Evolutionary conservation across 176 grass and related monocot species (phyloP), one percentile per base, ranked within the genome.

Genomic region (Oryza coarctata): DNA sequence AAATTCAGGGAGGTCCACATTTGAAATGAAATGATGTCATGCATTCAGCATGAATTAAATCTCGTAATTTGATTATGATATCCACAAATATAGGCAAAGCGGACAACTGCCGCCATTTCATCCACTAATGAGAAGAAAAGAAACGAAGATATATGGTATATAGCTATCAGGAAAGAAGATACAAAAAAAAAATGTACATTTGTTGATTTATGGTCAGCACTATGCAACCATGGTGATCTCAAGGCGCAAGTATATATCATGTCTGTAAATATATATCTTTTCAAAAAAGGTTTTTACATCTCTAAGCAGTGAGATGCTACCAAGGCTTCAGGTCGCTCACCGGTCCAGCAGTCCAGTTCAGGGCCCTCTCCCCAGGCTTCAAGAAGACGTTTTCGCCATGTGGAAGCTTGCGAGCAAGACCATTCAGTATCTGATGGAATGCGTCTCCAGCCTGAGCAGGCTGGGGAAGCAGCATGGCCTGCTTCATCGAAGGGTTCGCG

Each of bases 341-440:
- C 0, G 90, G 94, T 29, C 94, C 94, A 0, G 85, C 94, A 20
- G 92, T 94, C 94, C 94, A 97, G 88, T 97, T 94, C 83, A 97
- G 83, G 20, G 80, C 74, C 70, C 75, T 89, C 87, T 94, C 72
- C 52, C 86, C 94, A 0, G 90, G 86, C 77, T 97, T 76, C 70
- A 97, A 73, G 86, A 94, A 97, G 60, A 94, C 86, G 2, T 52
- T 80, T n/a, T 82, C 75, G 32, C 83, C 84, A 18, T 98, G 92
- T 0, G 95, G 95, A 67, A 97, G 92, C 74, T 97, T 98, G 40
- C 92, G 92, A 5, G 92, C 90, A 18, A 98, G 81, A 20, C 95
- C 92, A 0, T 92, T 98, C 12, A 98, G 83, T 63, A 98, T 94
- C 72, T 98, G 95, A 80, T 98, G 95, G 87, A 95, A 98, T 3